Conservation (phyloP, 306 rosid genomes). For the Clitoria ternatea region DNA sequence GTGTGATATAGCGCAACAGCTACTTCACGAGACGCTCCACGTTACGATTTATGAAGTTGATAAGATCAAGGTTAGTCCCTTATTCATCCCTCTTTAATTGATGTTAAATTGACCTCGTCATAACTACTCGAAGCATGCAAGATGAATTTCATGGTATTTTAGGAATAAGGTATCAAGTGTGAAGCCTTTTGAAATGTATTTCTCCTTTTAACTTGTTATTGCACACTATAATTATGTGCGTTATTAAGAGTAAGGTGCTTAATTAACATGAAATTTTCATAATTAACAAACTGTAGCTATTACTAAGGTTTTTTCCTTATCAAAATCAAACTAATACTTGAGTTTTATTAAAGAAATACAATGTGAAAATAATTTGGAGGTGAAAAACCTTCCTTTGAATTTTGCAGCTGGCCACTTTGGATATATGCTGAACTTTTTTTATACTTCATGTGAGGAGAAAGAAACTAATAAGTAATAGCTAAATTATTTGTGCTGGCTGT, state of each 20-base stretch:
- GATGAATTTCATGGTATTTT: slow-evolving; percentile 93
- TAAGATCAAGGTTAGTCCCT: too few species aligned
- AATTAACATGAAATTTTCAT: background rate
- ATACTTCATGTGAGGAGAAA: background rate
- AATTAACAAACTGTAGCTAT: background rate
- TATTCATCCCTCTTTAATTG: too few species aligned
- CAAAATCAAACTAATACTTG: background rate
- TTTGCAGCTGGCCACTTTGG: slow-evolving; percentile 94
- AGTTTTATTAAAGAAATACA: background rate
- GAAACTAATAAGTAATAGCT: background rate
- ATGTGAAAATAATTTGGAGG: background rate
- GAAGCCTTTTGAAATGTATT: slow-evolving; percentile 22
- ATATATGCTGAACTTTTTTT: slow-evolving; percentile 51
- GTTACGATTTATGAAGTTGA: too few species aligned
- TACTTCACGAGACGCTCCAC: too few species aligned
- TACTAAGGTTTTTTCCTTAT: background rate
- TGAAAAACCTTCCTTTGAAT: slow-evolving; percentile 8
- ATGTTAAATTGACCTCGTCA: slow-evolving; percentile 67
- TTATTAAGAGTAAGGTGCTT: background rate
- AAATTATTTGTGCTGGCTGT: background rate
- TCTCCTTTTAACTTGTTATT: background rate
- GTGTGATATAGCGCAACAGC: too few species aligned
- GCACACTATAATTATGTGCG: background rate
- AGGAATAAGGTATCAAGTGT: slow-evolving; percentile 96
- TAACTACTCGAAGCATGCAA: slow-evolving; percentile 98